phyloP scores from a whole-genome alignment of 164 flowering plant species.

The Tinospora cordifolia region DNA sequence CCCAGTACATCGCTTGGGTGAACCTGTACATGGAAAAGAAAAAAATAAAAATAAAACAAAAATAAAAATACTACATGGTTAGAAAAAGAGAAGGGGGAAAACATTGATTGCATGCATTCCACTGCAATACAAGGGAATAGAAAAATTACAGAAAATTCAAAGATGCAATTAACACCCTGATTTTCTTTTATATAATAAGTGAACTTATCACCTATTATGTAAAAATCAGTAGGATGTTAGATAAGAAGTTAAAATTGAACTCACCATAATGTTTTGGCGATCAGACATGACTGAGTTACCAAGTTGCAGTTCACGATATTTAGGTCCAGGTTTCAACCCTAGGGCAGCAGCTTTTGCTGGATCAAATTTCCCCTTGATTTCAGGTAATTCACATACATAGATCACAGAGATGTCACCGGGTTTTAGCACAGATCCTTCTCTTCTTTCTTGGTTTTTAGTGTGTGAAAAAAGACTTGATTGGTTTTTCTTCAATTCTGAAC shows the following conservation, averaged over 20 bases:
- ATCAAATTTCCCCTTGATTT: constrained; percentile 85
- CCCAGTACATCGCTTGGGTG: constrained; percentile 90
- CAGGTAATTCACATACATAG: constrained; percentile 86
- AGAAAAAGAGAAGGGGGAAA: too few relatives aligned
- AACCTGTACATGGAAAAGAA: constrained; percentile 43
- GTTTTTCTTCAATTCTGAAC: constrained; percentile 9
- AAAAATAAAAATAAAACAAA: too few relatives aligned
- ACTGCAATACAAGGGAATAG: not conserved
- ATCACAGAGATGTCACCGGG: constrained; percentile 84
- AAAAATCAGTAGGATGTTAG: not conserved
- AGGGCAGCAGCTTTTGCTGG: constrained; percentile 71
- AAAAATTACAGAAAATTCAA: too few relatives aligned
- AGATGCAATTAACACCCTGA: too few relatives aligned
- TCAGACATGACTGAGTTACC: constrained; percentile 87
- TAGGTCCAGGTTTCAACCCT: constrained; percentile 84
- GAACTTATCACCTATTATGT: too few relatives aligned
- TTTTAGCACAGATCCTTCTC: constrained; percentile 21
- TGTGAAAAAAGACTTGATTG: constrained; percentile 7
- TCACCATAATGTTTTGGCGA: constrained; percentile 55
- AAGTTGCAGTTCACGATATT: constrained; percentile 71
- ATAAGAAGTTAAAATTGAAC: constrained; percentile 11
- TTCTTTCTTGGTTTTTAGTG: constrained; percentile 11
- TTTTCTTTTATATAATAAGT: too few relatives aligned
- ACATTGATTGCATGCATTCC: too few relatives aligned
- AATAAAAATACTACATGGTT: too few relatives aligned